A percentile compares a stretch with the other conserved stretches of the same genome.
phyloP scores from a whole-genome alignment of 164 flowering plant genomes.

The Vitis amurensis region DNA sequence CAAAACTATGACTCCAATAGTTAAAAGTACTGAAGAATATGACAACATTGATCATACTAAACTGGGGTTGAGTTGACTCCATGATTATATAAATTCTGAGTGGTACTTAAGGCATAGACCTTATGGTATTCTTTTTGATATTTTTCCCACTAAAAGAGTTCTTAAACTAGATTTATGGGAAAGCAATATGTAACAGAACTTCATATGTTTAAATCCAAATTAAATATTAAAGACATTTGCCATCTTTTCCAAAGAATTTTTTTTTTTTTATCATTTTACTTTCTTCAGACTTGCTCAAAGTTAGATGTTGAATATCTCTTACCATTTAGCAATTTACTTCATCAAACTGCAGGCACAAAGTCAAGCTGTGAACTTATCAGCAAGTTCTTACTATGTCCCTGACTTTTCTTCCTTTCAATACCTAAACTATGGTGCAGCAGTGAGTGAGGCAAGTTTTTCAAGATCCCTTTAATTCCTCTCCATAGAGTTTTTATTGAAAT shows the following conservation, averaged over 20 bases:
- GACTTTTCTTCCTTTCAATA: slow-evolving; percentile 35
- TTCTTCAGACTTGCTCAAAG: background rate
- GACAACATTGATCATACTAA: no score
- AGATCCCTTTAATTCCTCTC: background rate
- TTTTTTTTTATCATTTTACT: no score
- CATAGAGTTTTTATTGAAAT: background rate
- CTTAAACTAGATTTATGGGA: no score
- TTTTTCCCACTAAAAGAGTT: no score
- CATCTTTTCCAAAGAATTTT: no score
- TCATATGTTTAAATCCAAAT: no score
- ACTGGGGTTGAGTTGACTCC: background rate
- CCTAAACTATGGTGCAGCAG: slow-evolving; percentile 75
- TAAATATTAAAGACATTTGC: no score
- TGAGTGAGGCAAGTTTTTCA: slow-evolving; percentile 55
- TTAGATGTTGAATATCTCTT: background rate
- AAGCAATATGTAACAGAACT: no score
- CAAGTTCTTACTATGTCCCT: slow-evolving; percentile 49
- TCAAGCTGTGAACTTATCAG: slow-evolving; percentile 48
- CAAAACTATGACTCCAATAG: no score
- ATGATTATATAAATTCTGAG: background rate
- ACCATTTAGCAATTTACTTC: background rate
- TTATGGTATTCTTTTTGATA: background rate
- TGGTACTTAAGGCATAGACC: background rate
- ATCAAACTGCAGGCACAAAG: slow-evolving; percentile 46
- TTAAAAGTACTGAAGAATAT: no score